phyloP scores from a whole-genome alignment of 495 filamentous ascomycete genomes.

The Podospora anserina region DNA sequence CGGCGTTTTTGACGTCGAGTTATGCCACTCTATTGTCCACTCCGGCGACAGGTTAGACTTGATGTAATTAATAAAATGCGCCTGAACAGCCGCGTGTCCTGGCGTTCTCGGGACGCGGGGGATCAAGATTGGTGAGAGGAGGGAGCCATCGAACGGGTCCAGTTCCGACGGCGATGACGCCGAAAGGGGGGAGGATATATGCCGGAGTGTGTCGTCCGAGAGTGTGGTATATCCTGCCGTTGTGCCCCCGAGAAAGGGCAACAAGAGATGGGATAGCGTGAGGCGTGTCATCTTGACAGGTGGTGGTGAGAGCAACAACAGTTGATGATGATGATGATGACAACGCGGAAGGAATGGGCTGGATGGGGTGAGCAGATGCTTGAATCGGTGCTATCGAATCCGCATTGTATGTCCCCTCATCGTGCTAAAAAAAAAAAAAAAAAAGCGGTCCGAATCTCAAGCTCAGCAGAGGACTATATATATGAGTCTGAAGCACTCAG shows the following conservation, averaged over 20 bases:
- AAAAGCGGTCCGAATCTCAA: neutral
- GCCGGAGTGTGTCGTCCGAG: slow-evolving; percentile 1
- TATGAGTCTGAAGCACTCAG: too few species aligned
- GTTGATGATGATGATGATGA: neutral
- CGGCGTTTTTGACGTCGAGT: slow-evolving; percentile 80
- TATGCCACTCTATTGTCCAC: slow-evolving; percentile 81
- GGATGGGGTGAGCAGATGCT: neutral
- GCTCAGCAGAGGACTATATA: neutral
- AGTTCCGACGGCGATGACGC: slow-evolving; percentile 59
- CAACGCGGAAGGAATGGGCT: neutral
- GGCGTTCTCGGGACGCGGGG: slow-evolving; percentile 85
- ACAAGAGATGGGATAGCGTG: neutral
- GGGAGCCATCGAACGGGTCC: slow-evolving; percentile 20
- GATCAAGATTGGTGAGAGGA: slow-evolving; percentile 87
- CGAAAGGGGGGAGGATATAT: slow-evolving; percentile 46
- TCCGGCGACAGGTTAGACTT: slow-evolving; percentile 58
- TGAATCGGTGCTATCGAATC: neutral
- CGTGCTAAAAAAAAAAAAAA: neutral
- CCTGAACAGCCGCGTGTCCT: slow-evolving; percentile 56
- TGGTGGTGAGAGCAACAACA: neutral
- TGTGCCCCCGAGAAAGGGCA: neutral
- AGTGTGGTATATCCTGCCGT: neutral
- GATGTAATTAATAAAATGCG: slow-evolving; percentile 85
- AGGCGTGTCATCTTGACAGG: neutral
- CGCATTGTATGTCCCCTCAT: neutral